Evolutionary conservation across 169 alveolate genomes (phyloP), one percentile per base, ranked within the genome.

Genomic region (Cystoisospora suis): DNA sequence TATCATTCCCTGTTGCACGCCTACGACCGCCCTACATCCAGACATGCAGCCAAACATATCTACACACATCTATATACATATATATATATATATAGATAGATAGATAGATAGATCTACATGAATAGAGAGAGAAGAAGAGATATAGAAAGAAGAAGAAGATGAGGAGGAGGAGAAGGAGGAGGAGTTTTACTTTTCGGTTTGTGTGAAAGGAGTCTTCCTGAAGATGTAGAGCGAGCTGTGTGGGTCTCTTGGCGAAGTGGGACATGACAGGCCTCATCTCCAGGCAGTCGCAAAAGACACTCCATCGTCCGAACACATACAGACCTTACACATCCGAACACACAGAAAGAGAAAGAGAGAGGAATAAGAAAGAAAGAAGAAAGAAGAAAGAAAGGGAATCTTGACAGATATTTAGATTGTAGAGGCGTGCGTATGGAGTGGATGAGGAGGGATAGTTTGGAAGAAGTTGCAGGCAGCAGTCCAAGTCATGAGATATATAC

Each of bases 301-400:
- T 45, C 81, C 93, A 90, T 42, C 96, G 86, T 17, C 94, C 96
- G 79, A 94, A 85, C 29, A 94, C 93, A 79, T 94, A 94, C 85
- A 94, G 88, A 0, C 93, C 93, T 88, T 72, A 23, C 12, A 5
- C 12, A 6, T 12, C 29, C 12, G 65, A 23, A 53, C 29, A 53
- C 65, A 53, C 65, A 23, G 65, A 53, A 36, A 0, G 42, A 65
- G 79, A 65, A 45, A 9, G 83, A 9, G n/a, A n/a, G 49, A 36
- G 20, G 36, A 42, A 42, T 36, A 12, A 5, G 45, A 42, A 38
- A 69, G 3, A 38, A 15, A 58, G 9, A 6, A 38, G 40, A n/a
- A 45, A 32, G 46, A 0, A 45, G 27, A 29, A n/a, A 42, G 17
- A 15, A 38, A 12, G 86, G 59, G n/a, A n/a, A n/a, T n/a, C n/a